These are phyloP conservation scores for Porphyrellus cyaneotinctus DNA, from an alignment of 768 basidiomycete genomes.

Conservation along the genomic window DNA sequence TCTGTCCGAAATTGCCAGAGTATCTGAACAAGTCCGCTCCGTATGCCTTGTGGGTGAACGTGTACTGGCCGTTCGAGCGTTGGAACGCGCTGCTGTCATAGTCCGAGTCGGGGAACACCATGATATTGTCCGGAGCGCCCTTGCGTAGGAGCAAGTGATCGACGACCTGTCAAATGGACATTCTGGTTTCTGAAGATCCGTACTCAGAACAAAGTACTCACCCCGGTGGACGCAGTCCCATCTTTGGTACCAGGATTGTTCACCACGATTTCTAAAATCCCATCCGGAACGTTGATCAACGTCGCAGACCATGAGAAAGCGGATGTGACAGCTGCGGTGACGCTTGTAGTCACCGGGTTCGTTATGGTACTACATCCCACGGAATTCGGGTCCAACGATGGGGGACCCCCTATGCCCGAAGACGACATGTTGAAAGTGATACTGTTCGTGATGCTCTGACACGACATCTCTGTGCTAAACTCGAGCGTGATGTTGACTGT, in stretches of 20 bases:
- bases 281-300: constrained; percentile 72
- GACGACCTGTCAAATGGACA: constrained; percentile 38
- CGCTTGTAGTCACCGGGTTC: constrained; percentile 43
- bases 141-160: constrained; percentile 83
- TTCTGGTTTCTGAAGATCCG: constrained; percentile 1
- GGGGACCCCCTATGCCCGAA: constrained; percentile 55
- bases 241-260: constrained; percentile 46
- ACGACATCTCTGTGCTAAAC: constrained; percentile 77
- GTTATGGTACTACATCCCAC: constrained; percentile 46
- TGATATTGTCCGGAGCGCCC: constrained; percentile 66
- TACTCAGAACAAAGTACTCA: constrained; percentile 33
- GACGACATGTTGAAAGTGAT: constrained; percentile 68
- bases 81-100: constrained; percentile 63
- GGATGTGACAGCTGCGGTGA: constrained; percentile 56
- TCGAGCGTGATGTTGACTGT: constrained; percentile 66
- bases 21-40: constrained; percentile 89
- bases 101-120: constrained; percentile 84
- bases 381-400: constrained; percentile 46
- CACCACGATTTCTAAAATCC: constrained; percentile 71
- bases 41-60: constrained; percentile 74
- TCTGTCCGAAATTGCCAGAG: constrained; percentile 80
- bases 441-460: constrained; percentile 57
- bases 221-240: constrained; percentile 49
- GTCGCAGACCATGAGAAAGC: constrained; percentile 74
- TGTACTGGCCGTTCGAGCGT: constrained; percentile 59